Base-by-base conservation (phyloP, 371 early-diverging fungal genomes). In the Mortierella sp. region DNA sequence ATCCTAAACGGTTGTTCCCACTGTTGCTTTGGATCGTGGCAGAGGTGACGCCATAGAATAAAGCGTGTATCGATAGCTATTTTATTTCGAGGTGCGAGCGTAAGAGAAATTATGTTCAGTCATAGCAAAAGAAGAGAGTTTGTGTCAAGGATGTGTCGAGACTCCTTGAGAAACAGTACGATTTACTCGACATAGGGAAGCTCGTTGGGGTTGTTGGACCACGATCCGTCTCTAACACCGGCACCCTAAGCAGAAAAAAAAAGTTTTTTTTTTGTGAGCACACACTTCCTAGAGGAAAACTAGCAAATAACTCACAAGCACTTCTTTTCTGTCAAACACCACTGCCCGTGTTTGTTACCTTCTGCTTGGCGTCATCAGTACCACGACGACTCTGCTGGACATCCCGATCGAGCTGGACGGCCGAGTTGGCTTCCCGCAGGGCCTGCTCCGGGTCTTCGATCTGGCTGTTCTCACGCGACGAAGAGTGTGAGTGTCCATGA, bases 381-480 rank as follows among this genome's bases (percentile, higher is more conserved):
- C 73, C 45, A n/a, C 73, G 73, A 37, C 81, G 81, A 29, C 77
- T 76, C 52, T 73, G 64, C 11, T 73, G 74, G 1, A 80, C 48
- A 73, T 80, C 81, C 47, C 81, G 73, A 70, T 80, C 77, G 7
- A 80, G 41, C 71, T 80, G 81, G 2, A 80, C 70, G 1, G 73
- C 81, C 24, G 81, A 73, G 10, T 76, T 80, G 48, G 68, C 70
- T 26, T 73, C 69, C 66, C 63, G 50, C 45, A 66, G 68, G 10
- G 31, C 53, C 53, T 44, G 22, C 7, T 72, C 65, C 9, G 63
- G 4, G 22, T 64, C 66, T 6, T 39, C 58, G 4, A 47, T 47
- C 47, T 47, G 47, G 22, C 34, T 58, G 0, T 58, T 29, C 58
- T 58, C 58, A n/a, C n/a, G n/a, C 58, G 29, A 31, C 7, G 52